These are phyloP conservation scores for Aspergillus intermedius DNA, from an alignment of 2,329 filamentous ascomycete genomes.

Conservation along the genomic window DNA sequence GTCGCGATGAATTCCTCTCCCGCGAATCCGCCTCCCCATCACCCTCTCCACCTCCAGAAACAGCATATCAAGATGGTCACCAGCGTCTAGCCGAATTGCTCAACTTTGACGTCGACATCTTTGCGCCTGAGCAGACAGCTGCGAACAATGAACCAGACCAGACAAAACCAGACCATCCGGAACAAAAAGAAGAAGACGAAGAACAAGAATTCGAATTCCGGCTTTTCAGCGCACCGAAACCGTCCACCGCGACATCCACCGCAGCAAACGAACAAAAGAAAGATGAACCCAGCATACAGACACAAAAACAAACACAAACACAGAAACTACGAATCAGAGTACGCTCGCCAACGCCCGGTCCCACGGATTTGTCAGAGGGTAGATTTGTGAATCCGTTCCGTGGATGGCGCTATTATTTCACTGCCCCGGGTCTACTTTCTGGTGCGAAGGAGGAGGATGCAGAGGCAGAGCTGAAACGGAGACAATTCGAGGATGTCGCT, in stretches of 20 bases:
- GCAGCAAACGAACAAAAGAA: not conserved
- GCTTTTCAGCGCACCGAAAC: conserved; percentile 30
- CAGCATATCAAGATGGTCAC: conserved; percentile 21
- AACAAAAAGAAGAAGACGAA: conserved; percentile 15
- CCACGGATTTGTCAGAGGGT: conserved; percentile 22
- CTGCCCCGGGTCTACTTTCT: conserved; percentile 25
- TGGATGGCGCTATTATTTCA: conserved; percentile 38
- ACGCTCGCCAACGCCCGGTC: conserved; percentile 32
- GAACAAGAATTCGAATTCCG: conserved; percentile 41
- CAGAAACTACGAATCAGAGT: conserved; percentile 36
- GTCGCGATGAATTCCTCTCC: conserved; percentile 31
- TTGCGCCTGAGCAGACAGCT: not conserved
- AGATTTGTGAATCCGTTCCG: conserved; percentile 36
- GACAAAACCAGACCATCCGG: conserved; percentile 1
- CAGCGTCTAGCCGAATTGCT: conserved; percentile 28
- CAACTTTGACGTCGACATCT: conserved; percentile 23
- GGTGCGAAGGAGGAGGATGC: conserved; percentile 12
- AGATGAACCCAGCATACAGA: not conserved
- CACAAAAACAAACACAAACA: conserved; percentile 6
- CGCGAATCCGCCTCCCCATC: conserved; percentile 24
- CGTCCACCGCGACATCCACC: conserved; percentile 3
- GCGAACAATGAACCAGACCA: conserved; percentile 2
- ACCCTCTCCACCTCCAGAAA: conserved; percentile 23
- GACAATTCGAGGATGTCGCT: conserved; percentile 31
- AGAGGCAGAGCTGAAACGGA: conserved; percentile 13